Evolutionary conservation across 192 early-diverging fungal genomes (phyloP).

Genomic region (Radiomyces spectabilis): DNA sequence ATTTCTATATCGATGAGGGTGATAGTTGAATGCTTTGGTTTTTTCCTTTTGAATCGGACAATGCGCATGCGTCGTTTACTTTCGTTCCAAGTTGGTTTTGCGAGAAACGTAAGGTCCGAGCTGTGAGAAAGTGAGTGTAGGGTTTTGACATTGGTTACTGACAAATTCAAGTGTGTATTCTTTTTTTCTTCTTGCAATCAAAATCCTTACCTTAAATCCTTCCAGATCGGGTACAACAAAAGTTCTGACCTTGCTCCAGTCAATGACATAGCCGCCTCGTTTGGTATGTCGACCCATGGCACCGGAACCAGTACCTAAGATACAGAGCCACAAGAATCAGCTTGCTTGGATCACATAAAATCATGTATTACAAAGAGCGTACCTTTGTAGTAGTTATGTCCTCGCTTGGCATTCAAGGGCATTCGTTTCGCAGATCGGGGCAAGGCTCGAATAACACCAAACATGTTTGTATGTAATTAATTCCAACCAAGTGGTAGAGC

Average conservation of each 20-base stretch:
- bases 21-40: background rate
- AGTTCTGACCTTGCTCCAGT: slow-evolving; percentile 50
- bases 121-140: background rate
- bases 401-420: slow-evolving; percentile 48
- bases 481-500: no score
- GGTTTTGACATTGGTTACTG: no score
- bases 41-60: background rate
- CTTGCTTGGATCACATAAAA: background rate
- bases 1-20: background rate
- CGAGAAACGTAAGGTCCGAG: slow-evolving; percentile 2
- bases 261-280: slow-evolving; percentile 50
- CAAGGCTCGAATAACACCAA: slow-evolving; percentile 46
- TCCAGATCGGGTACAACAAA: slow-evolving; percentile 54
- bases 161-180: background rate
- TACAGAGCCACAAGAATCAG: no score
- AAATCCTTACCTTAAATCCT: slow-evolving; percentile 34
- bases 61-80: no score
- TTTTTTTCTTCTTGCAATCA: background rate
- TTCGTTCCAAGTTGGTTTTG: background rate
- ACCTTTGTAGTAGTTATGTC: slow-evolving; percentile 59
- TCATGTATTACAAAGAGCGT: background rate
- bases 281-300: slow-evolving; percentile 58
- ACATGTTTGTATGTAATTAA: slow-evolving; percentile 34
- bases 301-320: slow-evolving; percentile 48
- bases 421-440: slow-evolving; percentile 45